Evolutionary conservation across 73 alveolate genomes (phyloP), one percentile per base, ranked within the genome.

Genomic region (Stentor coeruleus): DNA sequence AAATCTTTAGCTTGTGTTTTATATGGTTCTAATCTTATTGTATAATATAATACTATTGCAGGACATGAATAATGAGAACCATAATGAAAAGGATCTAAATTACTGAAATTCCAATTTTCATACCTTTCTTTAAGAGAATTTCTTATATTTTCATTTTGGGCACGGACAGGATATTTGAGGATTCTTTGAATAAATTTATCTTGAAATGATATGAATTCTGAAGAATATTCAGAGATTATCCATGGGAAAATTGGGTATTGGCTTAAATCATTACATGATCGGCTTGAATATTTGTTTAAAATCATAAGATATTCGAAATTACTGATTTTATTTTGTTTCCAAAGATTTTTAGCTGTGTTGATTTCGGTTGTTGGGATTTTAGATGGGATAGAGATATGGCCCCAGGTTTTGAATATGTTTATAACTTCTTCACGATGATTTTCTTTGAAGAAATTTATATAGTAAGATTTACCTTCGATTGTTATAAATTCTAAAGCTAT

Each of bases 1-100:
- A 97, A 86, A 49, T 93, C 93, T 40, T 93, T 94, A 0, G 89
- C 86, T 6, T 95, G 87, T 98, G 95, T 97, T 30, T 97, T 81
- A 80, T 74, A 97, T n/a, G 99, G 99, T 77, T 87, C 89, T 72
- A 97, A 74, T 81, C 99, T 91, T 58, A 91, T 83, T 74, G 95
- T 81, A 82, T 88, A 97, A 82, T 95, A 93, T 28, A 96, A 89
- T 30, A 97, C 98, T 35, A 94, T 95, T 41, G 96, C 98, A 26
- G 99, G 98, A 91, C 94, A 91, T 26, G 98, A 90, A 82, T 97
- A 97, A 84, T 97, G 98, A 39, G 98, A 90, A 0, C 99, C 99
- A 84, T 93, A 92, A 84, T 95, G 99, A 90, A 89, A 96, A 49
- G 37, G 37, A 14, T n/a, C 37, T 60, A 60, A 28, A 14, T 14